Evolutionary conservation across 2,329 filamentous ascomycete species (phyloP), one percentile per base, ranked within the genome.

Genomic region (Xylariaceae sp.): DNA sequence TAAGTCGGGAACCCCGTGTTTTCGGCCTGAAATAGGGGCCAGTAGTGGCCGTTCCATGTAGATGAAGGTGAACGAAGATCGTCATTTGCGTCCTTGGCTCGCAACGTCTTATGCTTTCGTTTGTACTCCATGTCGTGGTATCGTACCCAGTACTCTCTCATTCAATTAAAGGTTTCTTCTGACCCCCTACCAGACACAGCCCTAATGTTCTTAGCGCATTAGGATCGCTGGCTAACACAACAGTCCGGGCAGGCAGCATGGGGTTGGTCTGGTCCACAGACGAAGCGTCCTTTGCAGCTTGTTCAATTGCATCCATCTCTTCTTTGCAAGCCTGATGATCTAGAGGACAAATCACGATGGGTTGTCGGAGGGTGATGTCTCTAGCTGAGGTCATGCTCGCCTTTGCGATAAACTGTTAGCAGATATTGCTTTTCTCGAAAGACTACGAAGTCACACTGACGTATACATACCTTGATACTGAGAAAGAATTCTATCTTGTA

Each of bases 401-500:
- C 92, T 97, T 63, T 32, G 31, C 37, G 39, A 34, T 55, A 32
- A 45, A 12, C 31, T 19, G 41, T 60, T 55, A 60, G 58, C 39
- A 29, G 9, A 31, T 30, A 47, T 29, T 3, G 29, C 6, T 40
- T 43, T 11, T 9, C 8, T 50, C 52, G 1, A 56, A 9, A 43
- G 19, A 32, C 12, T 6, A 27, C 9, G 9, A 43, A 8, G 30
- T n/a, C 6, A 45, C 31, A 3, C 8, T 27, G 12, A 11, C 31
- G 39, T n/a, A 7, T 32, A 54, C 69, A 26, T 77, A 96, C 92
- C 84, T 96, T 96, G 60, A 97, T 89, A 50, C 85, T 91, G 52
- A 97, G 75, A 70, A 92, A 99, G 69, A 96, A 99, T 73, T 99
- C 92, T 69, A 99, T 96, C 73, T 96, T 97, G 77, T 99, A 99